Percentiles rank a stretch among this genome's conserved stretches.
Evolutionary conservation across 2,329 filamentous ascomycete genomes (phyloP).

Genomic region (Fusarium nelsonii): DNA sequence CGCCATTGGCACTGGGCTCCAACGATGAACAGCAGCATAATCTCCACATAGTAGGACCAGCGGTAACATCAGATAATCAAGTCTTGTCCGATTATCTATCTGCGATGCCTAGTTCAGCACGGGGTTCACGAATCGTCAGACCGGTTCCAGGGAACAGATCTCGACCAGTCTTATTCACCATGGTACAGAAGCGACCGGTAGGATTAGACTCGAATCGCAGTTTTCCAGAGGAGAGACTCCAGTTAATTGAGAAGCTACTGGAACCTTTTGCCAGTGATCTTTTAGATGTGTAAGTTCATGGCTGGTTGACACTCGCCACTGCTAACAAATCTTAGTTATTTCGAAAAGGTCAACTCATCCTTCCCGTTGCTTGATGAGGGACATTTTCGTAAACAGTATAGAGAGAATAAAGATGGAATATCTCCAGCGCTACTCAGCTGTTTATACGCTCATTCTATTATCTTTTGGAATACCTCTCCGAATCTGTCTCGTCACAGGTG

Average conservation of each 20-base stretch:
- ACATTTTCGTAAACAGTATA: slow-evolving; percentile 64
- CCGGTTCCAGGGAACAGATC: slow-evolving; percentile 51
- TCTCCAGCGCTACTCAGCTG: slow-evolving; percentile 69
- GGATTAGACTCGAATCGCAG: slow-evolving; percentile 56
- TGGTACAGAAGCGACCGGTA: slow-evolving; percentile 60
- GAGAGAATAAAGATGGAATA: slow-evolving; percentile 59
- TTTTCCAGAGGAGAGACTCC: slow-evolving; percentile 61
- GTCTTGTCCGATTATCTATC: slow-evolving; percentile 70
- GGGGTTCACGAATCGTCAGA: slow-evolving; percentile 49
- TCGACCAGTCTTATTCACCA: slow-evolving; percentile 60
- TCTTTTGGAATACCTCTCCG: slow-evolving; percentile 67
- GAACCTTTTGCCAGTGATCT: slow-evolving; percentile 66
- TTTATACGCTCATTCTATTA: slow-evolving; percentile 68
- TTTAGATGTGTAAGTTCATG: slow-evolving; percentile 58
- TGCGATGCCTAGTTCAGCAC: slow-evolving; percentile 48
- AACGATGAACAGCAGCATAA: slow-evolving; percentile 56
- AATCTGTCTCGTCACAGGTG: slow-evolving; percentile 59
- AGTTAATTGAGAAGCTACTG: slow-evolving; percentile 69
- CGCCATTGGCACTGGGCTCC: slow-evolving; percentile 49
- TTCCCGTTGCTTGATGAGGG: slow-evolving; percentile 71
- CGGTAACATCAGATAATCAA: slow-evolving; percentile 70
- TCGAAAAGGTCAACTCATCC: slow-evolving; percentile 64
- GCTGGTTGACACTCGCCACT: not conserved
- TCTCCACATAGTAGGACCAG: slow-evolving; percentile 70
- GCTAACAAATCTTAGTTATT: slow-evolving; percentile 38